phyloP scores from a whole-genome alignment of 495 filamentous ascomycete genomes.

The Aspergillus egyptiacus region DNA sequence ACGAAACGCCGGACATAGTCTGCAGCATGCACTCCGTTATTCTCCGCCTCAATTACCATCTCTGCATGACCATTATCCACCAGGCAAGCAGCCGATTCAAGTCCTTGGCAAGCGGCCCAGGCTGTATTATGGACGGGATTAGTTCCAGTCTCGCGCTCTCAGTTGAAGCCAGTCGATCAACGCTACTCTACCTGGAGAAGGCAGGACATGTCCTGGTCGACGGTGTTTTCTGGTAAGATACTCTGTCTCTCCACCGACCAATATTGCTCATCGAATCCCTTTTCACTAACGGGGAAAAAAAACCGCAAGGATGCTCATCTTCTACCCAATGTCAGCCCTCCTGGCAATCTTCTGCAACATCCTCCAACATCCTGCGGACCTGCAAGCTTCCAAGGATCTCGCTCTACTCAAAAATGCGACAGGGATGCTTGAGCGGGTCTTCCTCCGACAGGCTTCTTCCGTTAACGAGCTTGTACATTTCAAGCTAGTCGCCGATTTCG shows the following conservation, averaged over 20 bases:
- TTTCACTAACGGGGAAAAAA: not conserved
- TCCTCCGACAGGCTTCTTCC: constrained; percentile 31
- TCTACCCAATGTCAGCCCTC: constrained; percentile 49
- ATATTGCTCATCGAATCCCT: not conserved
- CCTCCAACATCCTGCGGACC: constrained; percentile 41
- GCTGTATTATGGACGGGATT: constrained; percentile 40
- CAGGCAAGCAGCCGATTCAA: constrained; percentile 44
- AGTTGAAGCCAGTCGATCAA: constrained; percentile 49
- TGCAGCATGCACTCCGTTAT: constrained; percentile 41
- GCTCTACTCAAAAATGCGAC: constrained; percentile 36
- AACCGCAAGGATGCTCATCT: constrained; percentile 37
- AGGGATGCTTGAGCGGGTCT: constrained; percentile 39
- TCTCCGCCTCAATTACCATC: constrained; percentile 46
- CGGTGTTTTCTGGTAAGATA: constrained; percentile 43
- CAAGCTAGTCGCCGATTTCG: constrained; percentile 43
- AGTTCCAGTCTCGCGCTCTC: constrained; percentile 44
- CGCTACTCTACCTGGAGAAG: constrained; percentile 39
- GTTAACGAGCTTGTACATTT: constrained; percentile 41
- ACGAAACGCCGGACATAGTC: constrained; percentile 31
- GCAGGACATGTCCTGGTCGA: constrained; percentile 36
- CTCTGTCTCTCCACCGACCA: too few relatives aligned
- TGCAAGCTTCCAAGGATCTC: constrained; percentile 40
- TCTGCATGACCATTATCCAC: constrained; percentile 48
- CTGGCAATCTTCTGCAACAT: constrained; percentile 48
- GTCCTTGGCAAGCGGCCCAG: constrained; percentile 30